Conservation (phyloP, 2,329 filamentous ascomycete genomes). For the Fusarium sp. region DNA sequence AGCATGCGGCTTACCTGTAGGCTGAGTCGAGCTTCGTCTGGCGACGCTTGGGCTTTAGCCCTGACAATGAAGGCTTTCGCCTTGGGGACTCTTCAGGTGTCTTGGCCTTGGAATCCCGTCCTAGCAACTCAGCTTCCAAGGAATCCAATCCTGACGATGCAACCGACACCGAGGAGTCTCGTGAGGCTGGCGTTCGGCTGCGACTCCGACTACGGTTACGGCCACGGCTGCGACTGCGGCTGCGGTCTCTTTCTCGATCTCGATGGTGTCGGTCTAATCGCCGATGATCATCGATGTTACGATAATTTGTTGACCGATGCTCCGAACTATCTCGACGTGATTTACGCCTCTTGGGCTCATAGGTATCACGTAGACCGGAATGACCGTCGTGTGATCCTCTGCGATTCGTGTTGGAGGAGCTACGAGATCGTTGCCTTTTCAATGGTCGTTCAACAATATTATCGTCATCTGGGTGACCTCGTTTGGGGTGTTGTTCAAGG, state of each 20-base stretch:
- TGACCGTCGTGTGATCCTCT: slow-evolving; percentile 14
- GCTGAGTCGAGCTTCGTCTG: slow-evolving; percentile 53
- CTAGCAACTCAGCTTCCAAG: slow-evolving; percentile 54
- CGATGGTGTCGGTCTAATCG: slow-evolving; percentile 33
- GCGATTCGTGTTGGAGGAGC: slow-evolving; percentile 12
- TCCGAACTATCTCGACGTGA: slow-evolving; percentile 31
- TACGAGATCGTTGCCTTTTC: slow-evolving; percentile 40
- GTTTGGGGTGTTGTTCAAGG: slow-evolving; percentile 29
- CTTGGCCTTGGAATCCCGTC: slow-evolving; percentile 49
- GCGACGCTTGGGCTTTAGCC: slow-evolving; percentile 48
- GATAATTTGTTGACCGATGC: slow-evolving; percentile 12
- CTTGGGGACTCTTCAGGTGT: slow-evolving; percentile 42
- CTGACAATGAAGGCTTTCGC: slow-evolving; percentile 37
- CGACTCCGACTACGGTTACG: slow-evolving; percentile 15
- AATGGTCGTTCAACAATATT: slow-evolving; percentile 27
- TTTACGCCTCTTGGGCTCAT: slow-evolving; percentile 22
- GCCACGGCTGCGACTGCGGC: slow-evolving; percentile 15
- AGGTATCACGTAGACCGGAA: slow-evolving; percentile 15
- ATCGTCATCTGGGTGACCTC: slow-evolving; percentile 24
- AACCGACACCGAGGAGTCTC: slow-evolving; percentile 48
- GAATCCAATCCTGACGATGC: slow-evolving; percentile 54
- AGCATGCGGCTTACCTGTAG: slow-evolving; percentile 49
- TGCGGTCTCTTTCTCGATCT: slow-evolving; percentile 26
- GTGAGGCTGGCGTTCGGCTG: slow-evolving; percentile 45
- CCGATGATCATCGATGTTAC: slow-evolving; percentile 24